Evolutionary conservation across 176 grass and related monocot genomes (phyloP).

Genomic region (Phragmites australis): DNA sequence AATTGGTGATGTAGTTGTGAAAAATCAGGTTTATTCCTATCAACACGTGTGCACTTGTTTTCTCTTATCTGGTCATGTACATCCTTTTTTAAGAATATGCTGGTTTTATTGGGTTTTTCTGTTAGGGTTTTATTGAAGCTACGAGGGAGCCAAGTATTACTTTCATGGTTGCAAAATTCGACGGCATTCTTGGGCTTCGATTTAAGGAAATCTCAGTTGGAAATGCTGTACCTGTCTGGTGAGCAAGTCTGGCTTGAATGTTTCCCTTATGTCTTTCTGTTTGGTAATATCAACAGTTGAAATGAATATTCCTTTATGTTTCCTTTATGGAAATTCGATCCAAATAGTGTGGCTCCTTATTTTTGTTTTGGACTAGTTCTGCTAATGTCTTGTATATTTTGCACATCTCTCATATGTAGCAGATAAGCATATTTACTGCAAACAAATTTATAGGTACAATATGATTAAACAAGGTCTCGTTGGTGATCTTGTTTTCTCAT

Average conservation of each 20-base stretch:
- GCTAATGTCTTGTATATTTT: conserved; percentile 3
- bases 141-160: conserved; percentile 63
- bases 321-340: conserved; percentile 10
- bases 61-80: background rate
- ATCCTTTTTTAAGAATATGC: conserved; percentile 2
- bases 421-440: background rate
- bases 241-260: conserved; percentile 11
- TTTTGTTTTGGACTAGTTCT: background rate
- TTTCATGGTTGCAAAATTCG: conserved; percentile 77
- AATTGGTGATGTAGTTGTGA: conserved; percentile 68
- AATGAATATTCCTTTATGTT: background rate
- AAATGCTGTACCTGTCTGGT: conserved; percentile 63
- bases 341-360: background rate
- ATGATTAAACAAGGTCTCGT: conserved; percentile 72
- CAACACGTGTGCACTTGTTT: background rate
- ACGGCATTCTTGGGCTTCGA: conserved; percentile 90
- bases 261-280: background rate
- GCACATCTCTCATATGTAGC: background rate
- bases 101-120: conserved; percentile 8
- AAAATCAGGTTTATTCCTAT: conserved; percentile 63
- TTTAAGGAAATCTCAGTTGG: conserved; percentile 78
- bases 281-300: conserved; percentile 3
- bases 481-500: conserved; percentile 70
- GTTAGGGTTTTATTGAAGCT: conserved; percentile 79
- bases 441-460: conserved; percentile 46